Evolutionary conservation across 1,139 yeast genomes (phyloP).

Genomic region (Yueomyces sp.): DNA sequence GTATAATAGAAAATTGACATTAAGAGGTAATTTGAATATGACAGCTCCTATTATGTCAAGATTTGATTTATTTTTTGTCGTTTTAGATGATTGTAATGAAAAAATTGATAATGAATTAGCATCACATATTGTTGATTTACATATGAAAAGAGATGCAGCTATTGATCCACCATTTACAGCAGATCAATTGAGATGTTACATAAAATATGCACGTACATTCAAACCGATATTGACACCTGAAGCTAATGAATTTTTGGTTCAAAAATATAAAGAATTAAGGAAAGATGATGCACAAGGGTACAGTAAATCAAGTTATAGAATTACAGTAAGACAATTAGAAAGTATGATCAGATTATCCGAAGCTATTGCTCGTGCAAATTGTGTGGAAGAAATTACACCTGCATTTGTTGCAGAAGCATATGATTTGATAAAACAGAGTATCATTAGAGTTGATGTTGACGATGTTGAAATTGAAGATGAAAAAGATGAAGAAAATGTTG

Average conservation of each 20-base stretch:
- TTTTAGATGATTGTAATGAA: slow-evolving; percentile 90
- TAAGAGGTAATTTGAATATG: slow-evolving; percentile 84
- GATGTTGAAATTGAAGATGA: slow-evolving; percentile 79
- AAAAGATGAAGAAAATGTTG: slow-evolving; percentile 25
- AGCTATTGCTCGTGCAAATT: slow-evolving; percentile 95
- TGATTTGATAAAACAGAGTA: slow-evolving; percentile 78
- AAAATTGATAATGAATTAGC: slow-evolving; percentile 83
- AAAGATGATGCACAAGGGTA: slow-evolving; percentile 87
- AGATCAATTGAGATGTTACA: slow-evolving; percentile 79
- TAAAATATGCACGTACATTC: slow-evolving; percentile 86
- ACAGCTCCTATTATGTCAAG: slow-evolving; percentile 99
- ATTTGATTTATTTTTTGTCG: slow-evolving; percentile 89
- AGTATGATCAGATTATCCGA: slow-evolving; percentile 87
- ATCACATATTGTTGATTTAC: slow-evolving; percentile 83
- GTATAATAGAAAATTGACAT: slow-evolving; percentile 74
- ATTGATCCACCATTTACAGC: slow-evolving; percentile 83
- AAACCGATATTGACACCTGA: slow-evolving; percentile 78
- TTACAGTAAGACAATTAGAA: slow-evolving; percentile 94
- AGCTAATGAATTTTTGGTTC: slow-evolving; percentile 68
- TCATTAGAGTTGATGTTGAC: slow-evolving; percentile 88
- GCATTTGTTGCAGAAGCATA: slow-evolving; percentile 89
- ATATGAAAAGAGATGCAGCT: slow-evolving; percentile 84
- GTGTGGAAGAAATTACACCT: slow-evolving; percentile 81
- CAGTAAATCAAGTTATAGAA: slow-evolving; percentile 67
- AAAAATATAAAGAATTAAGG: slow-evolving; percentile 76